These are phyloP conservation scores for Phanerochaete carnosa DNA, from an alignment of 768 basidiomycete species.

Conservation along the genomic window DNA sequence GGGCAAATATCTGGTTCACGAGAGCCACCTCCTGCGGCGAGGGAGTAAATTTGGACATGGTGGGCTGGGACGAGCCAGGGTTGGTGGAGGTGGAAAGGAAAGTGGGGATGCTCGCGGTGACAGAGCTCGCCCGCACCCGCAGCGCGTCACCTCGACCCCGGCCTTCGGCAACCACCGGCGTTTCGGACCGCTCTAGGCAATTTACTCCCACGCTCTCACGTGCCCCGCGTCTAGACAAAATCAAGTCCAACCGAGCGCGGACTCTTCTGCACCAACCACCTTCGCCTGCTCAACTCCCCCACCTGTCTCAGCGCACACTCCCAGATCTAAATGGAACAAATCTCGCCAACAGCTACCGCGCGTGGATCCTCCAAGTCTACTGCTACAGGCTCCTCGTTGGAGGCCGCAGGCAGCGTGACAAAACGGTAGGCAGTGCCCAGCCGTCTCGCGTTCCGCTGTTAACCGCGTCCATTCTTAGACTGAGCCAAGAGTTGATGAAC, in stretches of 20 bases:
- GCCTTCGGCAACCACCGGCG: background rate
- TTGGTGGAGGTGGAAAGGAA: constrained; percentile 4
- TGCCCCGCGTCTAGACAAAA: constrained; percentile 22
- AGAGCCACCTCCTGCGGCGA: constrained; percentile 51
- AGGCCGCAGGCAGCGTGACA: constrained; percentile 73
- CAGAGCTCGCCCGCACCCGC: background rate
- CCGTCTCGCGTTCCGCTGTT: constrained; percentile 5
- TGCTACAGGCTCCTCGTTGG: constrained; percentile 47
- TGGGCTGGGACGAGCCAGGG: constrained; percentile 13
- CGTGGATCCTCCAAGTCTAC: constrained; percentile 57
- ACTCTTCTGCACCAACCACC: background rate
- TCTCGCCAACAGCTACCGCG: constrained; percentile 60
- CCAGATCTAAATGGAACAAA: constrained; percentile 60
- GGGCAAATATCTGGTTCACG: constrained; percentile 68
- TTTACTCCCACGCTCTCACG: constrained; percentile 11
- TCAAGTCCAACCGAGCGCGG: constrained; percentile 17
- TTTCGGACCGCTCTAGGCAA: background rate
- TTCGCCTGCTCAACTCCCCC: background rate
- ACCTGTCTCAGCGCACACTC: background rate
- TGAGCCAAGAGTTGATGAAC: constrained; percentile 84
- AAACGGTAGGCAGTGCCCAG: constrained; percentile 55
- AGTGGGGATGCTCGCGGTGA: background rate
- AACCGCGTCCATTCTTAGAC: constrained; percentile 34
- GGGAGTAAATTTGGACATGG: constrained; percentile 46
- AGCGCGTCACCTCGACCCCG: constrained; percentile 4